phyloP scores from a whole-genome alignment of 2,329 filamentous ascomycete species.

The Paramyrothecium sp. region DNA sequence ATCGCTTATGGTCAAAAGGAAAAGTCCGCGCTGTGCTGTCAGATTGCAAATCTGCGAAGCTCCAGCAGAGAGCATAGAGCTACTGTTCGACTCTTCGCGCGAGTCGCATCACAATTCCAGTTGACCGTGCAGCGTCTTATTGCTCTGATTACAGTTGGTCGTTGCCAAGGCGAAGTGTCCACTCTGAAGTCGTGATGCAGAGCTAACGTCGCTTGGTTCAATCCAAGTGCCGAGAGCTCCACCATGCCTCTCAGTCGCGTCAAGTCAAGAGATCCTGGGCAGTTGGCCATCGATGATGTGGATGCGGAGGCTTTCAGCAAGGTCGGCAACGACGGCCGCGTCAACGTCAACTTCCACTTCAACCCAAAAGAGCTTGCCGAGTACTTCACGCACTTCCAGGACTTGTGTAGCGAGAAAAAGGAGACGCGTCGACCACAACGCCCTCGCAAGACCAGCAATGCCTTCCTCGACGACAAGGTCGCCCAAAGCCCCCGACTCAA shows the following conservation, averaged over 20 bases:
- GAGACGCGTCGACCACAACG: constrained; percentile 5
- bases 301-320: constrained; percentile 18
- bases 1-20: no score
- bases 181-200: neutral
- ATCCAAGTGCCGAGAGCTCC: neutral
- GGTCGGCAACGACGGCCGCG: constrained; percentile 24
- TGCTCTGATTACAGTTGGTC: no score
- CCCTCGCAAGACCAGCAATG: constrained; percentile 15
- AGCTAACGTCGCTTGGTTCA: neutral
- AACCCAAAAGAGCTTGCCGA: constrained; percentile 20
- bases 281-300: constrained; percentile 19
- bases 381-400: constrained; percentile 22
- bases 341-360: constrained; percentile 26
- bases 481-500: constrained; percentile 20
- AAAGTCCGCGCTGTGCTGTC: no score
- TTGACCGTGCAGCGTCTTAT: no score
- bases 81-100: no score
- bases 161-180: no score
- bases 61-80: no score
- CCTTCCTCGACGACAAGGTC: constrained; percentile 11
- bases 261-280: constrained; percentile 23
- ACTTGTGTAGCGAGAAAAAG: neutral
- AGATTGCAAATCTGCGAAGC: no score
- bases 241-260: constrained; percentile 25
- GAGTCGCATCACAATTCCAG: no score